Conservation (phyloP, 345 rosid species). For the Cardiospermum halicacabum region DNA sequence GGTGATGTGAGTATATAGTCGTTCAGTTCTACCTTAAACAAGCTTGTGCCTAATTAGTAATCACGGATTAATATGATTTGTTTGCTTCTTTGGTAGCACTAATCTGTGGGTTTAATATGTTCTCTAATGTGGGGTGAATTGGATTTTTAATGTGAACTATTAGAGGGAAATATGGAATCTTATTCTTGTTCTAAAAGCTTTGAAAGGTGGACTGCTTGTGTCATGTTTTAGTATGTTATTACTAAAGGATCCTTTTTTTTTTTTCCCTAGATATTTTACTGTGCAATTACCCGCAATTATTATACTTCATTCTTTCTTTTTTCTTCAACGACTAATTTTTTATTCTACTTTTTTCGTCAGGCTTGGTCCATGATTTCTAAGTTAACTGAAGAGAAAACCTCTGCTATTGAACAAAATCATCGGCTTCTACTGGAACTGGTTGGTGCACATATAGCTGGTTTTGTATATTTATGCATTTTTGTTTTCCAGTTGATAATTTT, state of each 20-base stretch:
- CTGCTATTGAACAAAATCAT: constrained; percentile 55
- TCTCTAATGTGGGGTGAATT: not conserved
- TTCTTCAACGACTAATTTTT: constrained; percentile 2
- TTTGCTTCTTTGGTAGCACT: not conserved
- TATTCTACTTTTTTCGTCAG: constrained; percentile 30
- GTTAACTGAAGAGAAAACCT: constrained; percentile 70
- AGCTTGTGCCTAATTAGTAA: not conserved
- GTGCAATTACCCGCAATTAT: not conserved
- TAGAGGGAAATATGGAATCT: not conserved
- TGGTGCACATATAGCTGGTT: constrained; percentile 7
- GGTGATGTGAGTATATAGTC: not conserved
- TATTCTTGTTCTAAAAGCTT: not conserved
- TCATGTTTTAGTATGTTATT: not conserved
- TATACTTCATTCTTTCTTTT: not conserved
- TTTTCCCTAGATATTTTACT: not conserved
- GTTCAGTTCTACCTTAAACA: not conserved
- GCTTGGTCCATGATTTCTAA: constrained; percentile 68
- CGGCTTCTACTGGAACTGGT: constrained; percentile 74
- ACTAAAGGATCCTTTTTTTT: not conserved
- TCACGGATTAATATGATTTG: not conserved
- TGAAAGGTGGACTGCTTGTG: constrained; percentile 1
- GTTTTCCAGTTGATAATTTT: not conserved
- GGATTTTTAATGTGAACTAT: not conserved
- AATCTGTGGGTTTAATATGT: not conserved
- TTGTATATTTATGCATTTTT: not conserved